Percentiles rank a stretch among this genome's conserved stretches.
These are phyloP conservation scores for Neurospora sp. DNA, from an alignment of 495 filamentous ascomycete species.

Conservation along the genomic window DNA sequence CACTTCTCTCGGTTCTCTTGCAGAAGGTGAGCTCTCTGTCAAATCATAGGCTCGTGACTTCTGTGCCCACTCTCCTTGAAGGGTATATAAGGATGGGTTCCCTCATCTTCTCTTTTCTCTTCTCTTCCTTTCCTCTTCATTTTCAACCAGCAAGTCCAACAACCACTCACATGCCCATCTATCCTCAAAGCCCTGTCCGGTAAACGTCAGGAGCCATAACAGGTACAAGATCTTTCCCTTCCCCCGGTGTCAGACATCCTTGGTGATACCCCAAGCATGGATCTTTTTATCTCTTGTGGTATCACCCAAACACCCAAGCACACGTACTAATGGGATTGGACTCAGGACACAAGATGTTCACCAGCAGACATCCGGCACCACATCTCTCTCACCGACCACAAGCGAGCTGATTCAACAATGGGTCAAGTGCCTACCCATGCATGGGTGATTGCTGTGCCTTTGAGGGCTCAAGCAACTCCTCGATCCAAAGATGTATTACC, in stretches of 20 bases:
- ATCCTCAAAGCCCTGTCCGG: not conserved
- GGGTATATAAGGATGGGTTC: not conserved
- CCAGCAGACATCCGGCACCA: not conserved
- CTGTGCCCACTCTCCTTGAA: not conserved
- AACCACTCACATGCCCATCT: not conserved
- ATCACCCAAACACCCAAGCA: not conserved
- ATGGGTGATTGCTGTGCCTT: not conserved
- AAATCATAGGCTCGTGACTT: not conserved
- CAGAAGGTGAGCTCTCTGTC: not conserved
- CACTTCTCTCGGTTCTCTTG: not conserved
- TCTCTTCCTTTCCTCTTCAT: not conserved
- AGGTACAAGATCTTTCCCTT: not conserved
- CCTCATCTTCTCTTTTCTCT: not conserved
- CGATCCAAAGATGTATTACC: not conserved
- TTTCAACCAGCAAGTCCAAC: not conserved
- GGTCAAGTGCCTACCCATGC: not conserved
- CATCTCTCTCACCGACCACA: not conserved
- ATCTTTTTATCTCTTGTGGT: not conserved
- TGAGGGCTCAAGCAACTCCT: not conserved
- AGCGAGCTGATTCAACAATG: not conserved
- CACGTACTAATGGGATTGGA: not conserved
- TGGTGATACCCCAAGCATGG: not conserved
- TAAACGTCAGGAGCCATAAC: not conserved
- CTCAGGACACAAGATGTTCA: not conserved
- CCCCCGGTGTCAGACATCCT: not conserved